Evolutionary conservation across 148 eudicot genomes (phyloP), one percentile per base, ranked within the genome.

Genomic region (Amaranthus palmeri): DNA sequence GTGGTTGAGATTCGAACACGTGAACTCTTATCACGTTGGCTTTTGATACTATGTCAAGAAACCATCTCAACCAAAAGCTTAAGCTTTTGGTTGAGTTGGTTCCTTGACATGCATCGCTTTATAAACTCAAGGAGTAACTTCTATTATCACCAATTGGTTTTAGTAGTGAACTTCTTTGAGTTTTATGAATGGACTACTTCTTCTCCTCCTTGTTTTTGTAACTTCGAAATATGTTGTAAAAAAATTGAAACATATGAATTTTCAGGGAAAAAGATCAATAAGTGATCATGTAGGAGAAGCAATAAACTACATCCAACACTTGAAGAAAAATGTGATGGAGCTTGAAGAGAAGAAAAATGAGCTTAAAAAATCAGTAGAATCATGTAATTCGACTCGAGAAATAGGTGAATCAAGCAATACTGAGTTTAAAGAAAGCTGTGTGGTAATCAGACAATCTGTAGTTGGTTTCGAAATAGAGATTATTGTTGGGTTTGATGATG

Each of bases 271-370:
- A 73, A 80, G 86, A 43, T 78, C 92, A 10, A 77, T 74, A 52
- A 81, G 85, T 7, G 90, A 88, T 68, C 90, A 88, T 68, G 70
- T 88, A 67, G 76, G 72, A 1, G 87, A 77, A 74, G 85, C 88
- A 1, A 81, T 81, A 66, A 85, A 76, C 62, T 88, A 88, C 72
- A 86, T 88, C 36, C 74, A 79, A 17, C 69, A 78, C 41, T 49
- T 86, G 71, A 76, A 88, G 75, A 72, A 72, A 41, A 81, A 74
- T 25, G 80, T 86, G 49, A 56, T 78, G 50, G 82, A 68, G 68
- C 78, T 86, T 71, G 69, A 59, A 68, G 42, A 40, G 14, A 80
- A 63, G 72, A 81, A 86, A 82, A 86, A 86, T 25, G 46, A 67
- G 74, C 80, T 85, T 9, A 77, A 73, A 25, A 61, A 53, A 14